A percentile compares a stretch with the other conserved stretches of the same genome.
Evolutionary conservation across 2,329 filamentous ascomycete species (phyloP).

Genomic region (Botrytis aclada): DNA sequence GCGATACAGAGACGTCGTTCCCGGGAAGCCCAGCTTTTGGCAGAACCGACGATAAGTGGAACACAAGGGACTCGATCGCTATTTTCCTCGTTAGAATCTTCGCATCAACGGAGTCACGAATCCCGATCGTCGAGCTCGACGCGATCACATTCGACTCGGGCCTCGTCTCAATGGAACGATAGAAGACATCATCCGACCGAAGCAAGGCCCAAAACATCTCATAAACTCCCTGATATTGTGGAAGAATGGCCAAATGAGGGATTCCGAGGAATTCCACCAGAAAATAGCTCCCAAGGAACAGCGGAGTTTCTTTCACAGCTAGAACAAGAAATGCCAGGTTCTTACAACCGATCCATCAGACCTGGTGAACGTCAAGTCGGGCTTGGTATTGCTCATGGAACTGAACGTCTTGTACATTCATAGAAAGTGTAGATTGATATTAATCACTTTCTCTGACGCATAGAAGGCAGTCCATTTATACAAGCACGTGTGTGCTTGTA

Average conservation of each 20-base stretch:
- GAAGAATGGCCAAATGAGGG: neutral
- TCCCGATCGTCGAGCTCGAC: neutral
- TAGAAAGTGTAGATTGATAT: neutral
- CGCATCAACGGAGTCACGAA: neutral
- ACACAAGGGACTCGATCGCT: neutral
- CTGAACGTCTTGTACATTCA: neutral
- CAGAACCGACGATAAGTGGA: neutral
- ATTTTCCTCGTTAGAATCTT: neutral
- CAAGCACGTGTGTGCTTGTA: neutral
- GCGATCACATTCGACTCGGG: neutral
- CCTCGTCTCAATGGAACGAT: neutral
- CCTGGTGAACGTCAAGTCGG: neutral
- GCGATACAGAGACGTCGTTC: neutral
- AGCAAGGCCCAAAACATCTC: neutral
- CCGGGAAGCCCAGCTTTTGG: neutral
- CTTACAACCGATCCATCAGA: neutral
- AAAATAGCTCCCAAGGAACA: neutral
- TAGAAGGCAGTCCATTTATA: neutral
- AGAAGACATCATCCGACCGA: neutral
- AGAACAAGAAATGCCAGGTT: neutral
- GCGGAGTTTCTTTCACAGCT: neutral
- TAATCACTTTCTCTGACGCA: neutral
- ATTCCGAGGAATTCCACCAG: neutral
- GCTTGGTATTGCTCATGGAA: conserved; percentile 8
- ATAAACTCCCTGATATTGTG: neutral